These are phyloP conservation scores for Fusarium gaditjirri DNA, from an alignment of 2,329 filamentous ascomycete species.

Conservation along the genomic window DNA sequence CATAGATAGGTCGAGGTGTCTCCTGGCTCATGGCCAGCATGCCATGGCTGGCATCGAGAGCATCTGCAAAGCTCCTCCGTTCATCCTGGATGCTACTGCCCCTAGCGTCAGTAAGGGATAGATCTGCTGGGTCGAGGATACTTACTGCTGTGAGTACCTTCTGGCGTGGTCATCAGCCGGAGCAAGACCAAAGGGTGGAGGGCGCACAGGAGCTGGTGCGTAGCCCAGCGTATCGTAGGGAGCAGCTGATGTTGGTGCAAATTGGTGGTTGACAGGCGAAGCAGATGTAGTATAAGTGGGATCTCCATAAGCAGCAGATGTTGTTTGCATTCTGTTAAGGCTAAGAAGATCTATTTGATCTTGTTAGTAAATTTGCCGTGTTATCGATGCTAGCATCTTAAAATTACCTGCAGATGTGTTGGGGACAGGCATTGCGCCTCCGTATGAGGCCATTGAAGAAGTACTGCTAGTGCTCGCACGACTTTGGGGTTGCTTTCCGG, in stretches of 20 bases:
- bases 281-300: slow-evolving; percentile 73
- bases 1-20: slow-evolving; percentile 90
- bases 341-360: slow-evolving; percentile 78
- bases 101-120: slow-evolving; percentile 23
- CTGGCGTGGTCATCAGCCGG: slow-evolving; percentile 66
- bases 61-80: slow-evolving; percentile 82
- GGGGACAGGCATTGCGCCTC: slow-evolving; percentile 75
- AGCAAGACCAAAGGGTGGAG: slow-evolving; percentile 64
- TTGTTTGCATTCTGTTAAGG: slow-evolving; percentile 71
- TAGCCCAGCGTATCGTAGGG: slow-evolving; percentile 84
- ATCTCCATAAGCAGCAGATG: slow-evolving; percentile 76
- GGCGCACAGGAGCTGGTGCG: slow-evolving; percentile 70
- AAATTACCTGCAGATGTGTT: slow-evolving; percentile 75
- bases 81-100: slow-evolving; percentile 53
- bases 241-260: slow-evolving; percentile 70
- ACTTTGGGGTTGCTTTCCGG: slow-evolving; percentile 56
- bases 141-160: slow-evolving; percentile 88
- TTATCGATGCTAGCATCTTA: background rate
- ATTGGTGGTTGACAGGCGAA: slow-evolving; percentile 72
- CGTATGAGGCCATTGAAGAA: slow-evolving; percentile 75
- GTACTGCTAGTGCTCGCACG: slow-evolving; percentile 68
- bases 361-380: slow-evolving; percentile 63
- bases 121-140: slow-evolving; percentile 47
- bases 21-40: slow-evolving; percentile 98
- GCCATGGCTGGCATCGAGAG: slow-evolving; percentile 89